Evolutionary conservation across 2,329 filamentous ascomycete species (phyloP), one percentile per base, ranked within the genome.

Genomic region (Beauveria australis): DNA sequence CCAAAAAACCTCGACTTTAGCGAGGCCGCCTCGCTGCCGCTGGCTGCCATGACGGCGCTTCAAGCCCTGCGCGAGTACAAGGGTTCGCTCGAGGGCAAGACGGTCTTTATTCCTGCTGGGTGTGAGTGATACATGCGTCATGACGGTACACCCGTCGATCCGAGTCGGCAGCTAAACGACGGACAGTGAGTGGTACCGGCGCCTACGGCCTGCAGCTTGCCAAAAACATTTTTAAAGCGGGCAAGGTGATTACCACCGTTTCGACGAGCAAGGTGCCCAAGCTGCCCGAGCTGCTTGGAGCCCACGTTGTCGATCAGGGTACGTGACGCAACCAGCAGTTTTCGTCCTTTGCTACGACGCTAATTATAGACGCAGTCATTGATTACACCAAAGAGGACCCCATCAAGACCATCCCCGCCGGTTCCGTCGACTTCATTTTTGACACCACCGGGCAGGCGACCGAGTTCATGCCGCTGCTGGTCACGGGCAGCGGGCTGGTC

Each of bases 201-300:
- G 53, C 62, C 6, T 66, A 63, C 49, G 66, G 64, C 6, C 72
- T 75, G 19, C 76, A 79, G 63, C 63, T 79, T 5, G 76, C 76
- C 18, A 79, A 78, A 48, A 71, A 75, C 40, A 70, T 76, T 2
- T 79, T 78, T 62, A 67, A 71, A 1, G 77, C 75, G 2, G 71
- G 70, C 19, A 77, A 75, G 55, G 75, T 79, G 30, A 76, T 79
- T 44, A 78, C 75, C 1, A 78, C 77, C 0, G 70, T 79, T 1
- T 78, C 75, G 1, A 76, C 75, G 1, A 62, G 70, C 16, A 79
- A 79, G 64, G 65, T 79, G 1, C 55, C 70, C 1, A 72, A 67
- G 58, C 66, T 77, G 1, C 60, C 66, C 4, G 71, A 75, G 58
- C 64, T 75, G 7, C 66, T 79, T 9, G 75, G 75, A 1, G 67